Base-by-base conservation (phyloP, 495 filamentous ascomycete genomes). In the Pyrenopolyporus hunteri region DNA sequence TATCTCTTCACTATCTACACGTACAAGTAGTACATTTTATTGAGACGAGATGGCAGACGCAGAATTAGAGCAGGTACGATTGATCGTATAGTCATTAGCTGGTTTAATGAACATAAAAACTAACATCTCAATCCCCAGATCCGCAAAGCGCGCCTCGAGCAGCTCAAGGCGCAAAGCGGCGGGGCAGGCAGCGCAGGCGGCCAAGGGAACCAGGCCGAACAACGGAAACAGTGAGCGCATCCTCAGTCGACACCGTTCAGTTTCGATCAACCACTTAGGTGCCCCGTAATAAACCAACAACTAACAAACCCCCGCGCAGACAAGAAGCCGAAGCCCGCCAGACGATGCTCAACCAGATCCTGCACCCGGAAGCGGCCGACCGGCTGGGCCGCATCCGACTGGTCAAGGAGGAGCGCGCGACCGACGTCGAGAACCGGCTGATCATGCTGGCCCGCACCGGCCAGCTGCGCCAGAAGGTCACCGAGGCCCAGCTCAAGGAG, bases 321-420 rank as follows among this genome's bases (percentile, higher is more conserved):
- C 57, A 64, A 50, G 45, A 72, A 85, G 80, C 82, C 66, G 87
- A 90, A 68, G 84, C 83, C 22, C 90, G 93, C 54, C 76, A 87
- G 70, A 79, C 87, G 23, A 89, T 96, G 63, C 85, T 98, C 48
- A 83, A 81, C 63, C 94, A 98, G 70, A 96, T 98, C 81, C 90
- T 98, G 50, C 85, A 90, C 57, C 93, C 95, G 69, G 92, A 91
- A 69, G 95, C 94, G 16, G 89, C 91, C 48, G 94, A 98, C 76
- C 89, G 94, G 11, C 82, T 98, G 7, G 91, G 91, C 40, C 89
- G 95, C 56, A 98, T 98, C 76, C 89, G 93, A 10, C 85, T 98
- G 52, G 94, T 98, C 53, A 98, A 97, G 75, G 93, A 92, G 72
- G 87, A 87, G 49, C 90, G 95, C 66, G 94, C 94, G 28, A 81